Evolutionary conservation across 768 basidiomycete species (phyloP), one percentile per base, ranked within the genome.

Genomic region (Mycena floridula): DNA sequence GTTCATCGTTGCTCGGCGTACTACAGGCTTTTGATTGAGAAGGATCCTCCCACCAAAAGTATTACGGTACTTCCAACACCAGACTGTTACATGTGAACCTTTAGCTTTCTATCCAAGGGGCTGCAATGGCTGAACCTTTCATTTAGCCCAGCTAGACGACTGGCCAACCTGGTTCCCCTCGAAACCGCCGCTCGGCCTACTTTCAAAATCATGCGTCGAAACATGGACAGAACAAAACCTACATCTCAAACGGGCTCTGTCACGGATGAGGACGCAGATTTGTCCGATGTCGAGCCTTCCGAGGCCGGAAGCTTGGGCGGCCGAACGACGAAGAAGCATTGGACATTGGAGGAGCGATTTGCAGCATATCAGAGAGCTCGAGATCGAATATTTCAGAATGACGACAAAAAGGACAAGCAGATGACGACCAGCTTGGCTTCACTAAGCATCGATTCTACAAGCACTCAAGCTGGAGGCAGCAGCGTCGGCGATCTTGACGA

Each of bases 351-450:
- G 55, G 82, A 92, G 60, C 83, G 89, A 25, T 88, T 87, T 57
- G 90, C 86, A 0, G 90, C 88, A n/a, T 92, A 92, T 53, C 85
- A 87, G 43, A 82, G 88, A 61, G 89, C 89, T 23, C 79, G 90
- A 37, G 83, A 80, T 27, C 77, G 89, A 45, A 92, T 92, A 52
- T 92, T 92, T 65, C 83, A 87, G 78, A 82, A 66, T 51, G 88
- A 89, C 52, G 75, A 87, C 58, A 85, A 86, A 54, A 82, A 81
- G 58, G 77, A 76, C 45, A 80, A 82, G 58, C 78, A 76, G 44
- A 72, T 81, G 63, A 89, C 79, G 58, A 79, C 85, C 7, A 85
- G 83, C 56, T 87, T 86, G 7, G 87, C 88, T 6, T 79, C 84
- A 18, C 66, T 81, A 39, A 85, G 85, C 52, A 71, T 84, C 43